Percentiles rank a stretch among this genome's conserved stretches.
These are phyloP conservation scores for Mycena metata DNA, from an alignment of 768 basidiomycete genomes.

Conservation along the genomic window DNA sequence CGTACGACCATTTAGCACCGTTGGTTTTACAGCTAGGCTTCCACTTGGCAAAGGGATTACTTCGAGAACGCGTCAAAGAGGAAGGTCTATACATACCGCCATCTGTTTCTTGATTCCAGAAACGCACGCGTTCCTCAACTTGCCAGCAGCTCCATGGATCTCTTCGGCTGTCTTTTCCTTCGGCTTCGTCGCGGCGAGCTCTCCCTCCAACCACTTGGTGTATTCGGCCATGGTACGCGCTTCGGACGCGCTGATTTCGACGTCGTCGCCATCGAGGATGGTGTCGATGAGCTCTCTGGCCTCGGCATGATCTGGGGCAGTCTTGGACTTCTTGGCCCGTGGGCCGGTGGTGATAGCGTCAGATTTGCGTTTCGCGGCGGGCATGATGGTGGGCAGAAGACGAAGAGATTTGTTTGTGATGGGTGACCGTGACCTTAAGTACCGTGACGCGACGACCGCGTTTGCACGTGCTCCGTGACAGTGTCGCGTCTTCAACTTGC, in stretches of 20 bases:
- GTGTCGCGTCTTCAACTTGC: too few relatives aligned
- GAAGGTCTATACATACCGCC: conserved; percentile 43
- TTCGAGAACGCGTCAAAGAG: neutral
- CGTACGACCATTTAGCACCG: conserved; percentile 56
- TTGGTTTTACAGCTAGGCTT: conserved; percentile 53
- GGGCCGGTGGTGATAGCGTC: conserved; percentile 40
- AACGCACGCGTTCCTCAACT: conserved; percentile 53
- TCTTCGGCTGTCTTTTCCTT: conserved; percentile 43
- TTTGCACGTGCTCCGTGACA: too few relatives aligned
- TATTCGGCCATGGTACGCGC: conserved; percentile 44
- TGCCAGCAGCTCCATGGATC: conserved; percentile 52
- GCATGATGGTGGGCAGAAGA: conserved; percentile 21
- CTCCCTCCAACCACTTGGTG: conserved; percentile 29
- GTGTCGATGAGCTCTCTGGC: conserved; percentile 49
- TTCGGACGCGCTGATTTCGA: conserved; percentile 46
- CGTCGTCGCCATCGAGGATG: conserved; percentile 50
- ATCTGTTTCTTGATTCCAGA: conserved; percentile 62
- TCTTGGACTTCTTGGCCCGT: conserved; percentile 48
- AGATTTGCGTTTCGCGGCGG: conserved; percentile 50
- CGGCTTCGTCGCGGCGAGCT: conserved; percentile 42
- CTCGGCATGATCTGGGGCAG: conserved; percentile 35
- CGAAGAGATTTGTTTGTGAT: conserved; percentile 9
- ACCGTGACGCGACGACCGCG: too few relatives aligned
- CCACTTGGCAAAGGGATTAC: conserved; percentile 48
- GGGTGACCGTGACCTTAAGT: conserved; percentile 16